Evolutionary conservation across 352 stramenopile genomes (phyloP).

Genomic region (Saprolegnia parasitica): DNA sequence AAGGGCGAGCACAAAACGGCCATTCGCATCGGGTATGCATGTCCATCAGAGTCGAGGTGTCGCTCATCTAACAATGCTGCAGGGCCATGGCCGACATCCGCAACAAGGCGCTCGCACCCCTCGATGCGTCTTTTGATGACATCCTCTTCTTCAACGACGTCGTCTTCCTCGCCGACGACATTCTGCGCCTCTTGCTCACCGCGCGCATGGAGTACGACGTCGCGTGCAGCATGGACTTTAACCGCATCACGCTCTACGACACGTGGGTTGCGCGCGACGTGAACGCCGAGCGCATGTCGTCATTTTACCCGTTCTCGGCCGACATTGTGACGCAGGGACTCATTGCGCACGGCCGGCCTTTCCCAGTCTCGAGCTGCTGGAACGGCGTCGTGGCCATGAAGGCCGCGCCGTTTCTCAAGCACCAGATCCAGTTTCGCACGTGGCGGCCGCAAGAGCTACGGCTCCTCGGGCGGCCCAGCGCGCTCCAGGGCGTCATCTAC

Average conservation of each 20-base stretch:
- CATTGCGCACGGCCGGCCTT: slow-evolving; percentile 10
- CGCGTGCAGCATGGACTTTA: slow-evolving; percentile 28
- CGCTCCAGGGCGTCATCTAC: neutral
- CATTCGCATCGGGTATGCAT: slow-evolving; percentile 13
- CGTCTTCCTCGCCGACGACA: slow-evolving; percentile 14
- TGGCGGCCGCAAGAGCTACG: neutral
- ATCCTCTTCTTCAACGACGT: slow-evolving; percentile 29
- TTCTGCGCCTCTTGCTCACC: slow-evolving; percentile 22
- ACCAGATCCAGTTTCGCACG: slow-evolving; percentile 7
- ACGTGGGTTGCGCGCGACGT: slow-evolving; percentile 26
- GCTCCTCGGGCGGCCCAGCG: neutral
- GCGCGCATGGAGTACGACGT: slow-evolving; percentile 22
- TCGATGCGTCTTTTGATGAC: slow-evolving; percentile 15
- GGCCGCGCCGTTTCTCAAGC: slow-evolving; percentile 10
- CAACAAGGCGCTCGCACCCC: slow-evolving; percentile 6
- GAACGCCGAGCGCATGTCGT: slow-evolving; percentile 20
- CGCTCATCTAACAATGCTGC: neutral
- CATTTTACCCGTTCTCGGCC: slow-evolving; percentile 23
- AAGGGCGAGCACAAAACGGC: neutral
- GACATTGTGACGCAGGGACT: slow-evolving; percentile 8
- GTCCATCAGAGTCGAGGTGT: no score
- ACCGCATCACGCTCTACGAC: slow-evolving; percentile 23
- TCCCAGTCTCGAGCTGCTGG: slow-evolving; percentile 28
- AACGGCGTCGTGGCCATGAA: slow-evolving; percentile 28
- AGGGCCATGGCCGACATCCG: slow-evolving; percentile 18